phyloP scores from a whole-genome alignment of 306 rosid species.

The Ochetophila trinervis region DNA sequence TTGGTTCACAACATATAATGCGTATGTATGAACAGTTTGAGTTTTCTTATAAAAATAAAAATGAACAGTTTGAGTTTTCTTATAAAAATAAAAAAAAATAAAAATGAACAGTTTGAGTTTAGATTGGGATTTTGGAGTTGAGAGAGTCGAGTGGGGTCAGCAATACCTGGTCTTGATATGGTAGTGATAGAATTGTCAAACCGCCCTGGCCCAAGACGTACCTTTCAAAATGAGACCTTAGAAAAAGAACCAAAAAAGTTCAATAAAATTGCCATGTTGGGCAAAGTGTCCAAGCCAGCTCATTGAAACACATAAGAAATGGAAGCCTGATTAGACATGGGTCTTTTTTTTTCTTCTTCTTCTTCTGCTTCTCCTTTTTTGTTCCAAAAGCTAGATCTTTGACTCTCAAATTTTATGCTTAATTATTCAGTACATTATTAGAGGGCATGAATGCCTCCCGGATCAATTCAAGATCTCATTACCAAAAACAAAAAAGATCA shows the following conservation, averaged over 20 bases:
- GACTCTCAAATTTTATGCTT: background rate
- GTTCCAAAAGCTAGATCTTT: background rate
- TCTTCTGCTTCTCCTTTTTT: background rate
- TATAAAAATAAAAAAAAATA: too few species aligned
- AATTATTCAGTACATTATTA: background rate
- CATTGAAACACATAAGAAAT: background rate
- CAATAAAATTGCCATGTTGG: background rate
- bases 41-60: too few species aligned
- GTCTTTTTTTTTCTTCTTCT: constrained; percentile 18
- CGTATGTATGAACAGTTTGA: background rate
- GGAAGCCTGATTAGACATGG: constrained; percentile 30
- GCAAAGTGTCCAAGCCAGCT: constrained; percentile 31
- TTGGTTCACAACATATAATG: background rate
- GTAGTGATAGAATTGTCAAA: constrained; percentile 39
- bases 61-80: background rate
- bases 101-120: background rate
- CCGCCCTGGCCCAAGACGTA: constrained; percentile 44
- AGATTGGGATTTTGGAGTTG: constrained; percentile 3
- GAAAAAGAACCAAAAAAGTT: background rate
- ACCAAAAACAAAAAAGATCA: background rate
- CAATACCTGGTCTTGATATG: background rate
- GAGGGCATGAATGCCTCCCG: too few species aligned
- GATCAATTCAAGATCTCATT: background rate
- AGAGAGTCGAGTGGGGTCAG: background rate
- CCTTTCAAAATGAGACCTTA: constrained; percentile 8